Evolutionary conservation across 495 filamentous ascomycete species (phyloP).

Genomic region (Xylaria flabelliformis): DNA sequence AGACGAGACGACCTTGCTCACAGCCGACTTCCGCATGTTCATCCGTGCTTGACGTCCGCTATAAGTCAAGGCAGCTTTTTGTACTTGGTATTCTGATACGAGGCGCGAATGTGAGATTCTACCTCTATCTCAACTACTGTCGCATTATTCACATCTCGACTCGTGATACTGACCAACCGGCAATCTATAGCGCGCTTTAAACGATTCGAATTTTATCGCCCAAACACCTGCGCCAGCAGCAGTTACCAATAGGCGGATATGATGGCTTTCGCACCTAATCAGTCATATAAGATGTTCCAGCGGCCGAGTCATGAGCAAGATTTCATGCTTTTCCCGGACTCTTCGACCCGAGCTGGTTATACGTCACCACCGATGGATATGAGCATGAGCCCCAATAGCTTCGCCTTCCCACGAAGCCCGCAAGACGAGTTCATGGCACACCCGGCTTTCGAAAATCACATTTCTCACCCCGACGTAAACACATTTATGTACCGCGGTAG

Average conservation of each 20-base stretch:
- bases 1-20: background rate
- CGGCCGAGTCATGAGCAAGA: conserved; percentile 44
- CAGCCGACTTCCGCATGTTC: background rate
- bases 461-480: conserved; percentile 47
- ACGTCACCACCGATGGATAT: conserved; percentile 48
- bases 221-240: conserved; percentile 27
- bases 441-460: conserved; percentile 45
- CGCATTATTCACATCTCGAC: conserved; percentile 23
- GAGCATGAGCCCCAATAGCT: conserved; percentile 50
- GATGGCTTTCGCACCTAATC: conserved; percentile 41
- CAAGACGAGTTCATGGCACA: conserved; percentile 48
- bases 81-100: conserved; percentile 20
- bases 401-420: conserved; percentile 45
- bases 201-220: conserved; percentile 25
- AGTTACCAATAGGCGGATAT: conserved; percentile 20
- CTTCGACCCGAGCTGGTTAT: conserved; percentile 43
- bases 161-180: conserved; percentile 33
- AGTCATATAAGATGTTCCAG: conserved; percentile 43
- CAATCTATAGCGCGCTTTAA: conserved; percentile 29
- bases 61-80: conserved; percentile 2
- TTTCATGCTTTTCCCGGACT: conserved; percentile 54
- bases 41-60: background rate
- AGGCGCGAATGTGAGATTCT: conserved; percentile 37
- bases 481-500: conserved; percentile 44
- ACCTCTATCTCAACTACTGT: conserved; percentile 19